Base-by-base conservation (phyloP, 345 rosid genomes). In the Camelina sativa region DNA sequence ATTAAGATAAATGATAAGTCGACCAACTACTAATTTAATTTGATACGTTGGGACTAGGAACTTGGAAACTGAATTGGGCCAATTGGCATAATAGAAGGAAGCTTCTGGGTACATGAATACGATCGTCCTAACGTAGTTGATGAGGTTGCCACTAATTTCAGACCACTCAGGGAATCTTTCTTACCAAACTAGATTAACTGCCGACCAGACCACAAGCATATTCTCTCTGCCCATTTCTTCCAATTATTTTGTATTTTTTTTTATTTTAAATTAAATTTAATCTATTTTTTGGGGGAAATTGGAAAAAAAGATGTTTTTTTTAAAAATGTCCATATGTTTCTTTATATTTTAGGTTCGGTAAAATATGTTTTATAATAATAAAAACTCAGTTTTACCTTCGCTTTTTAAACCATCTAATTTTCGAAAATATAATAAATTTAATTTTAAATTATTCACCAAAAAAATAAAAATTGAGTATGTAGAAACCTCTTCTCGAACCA, bases 131-230 rank as follows among this genome's bases (percentile, higher is more conserved):
- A 62, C 32, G 41, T 38, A 44, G 68, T 41, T 59, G 63, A 63
- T 34, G 37, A 34, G 68, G 67, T 11, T 47, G 58, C 69, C 76
- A 71, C 74, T 56, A 57, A 57, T 48, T 30, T 47, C 57, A 48
- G 22, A 65, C 77, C 48, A 72, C 50, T 50, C 10, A 6, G 8
- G 22, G 81, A 72, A 77, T 72, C 77, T 77, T 77, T 77, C 76
- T 65, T 58, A 77, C 80, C 80, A 71, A 72, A 77, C 80, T 65
- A 77, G 50, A 59, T 72, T 77, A 71, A 77, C 80, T 51, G 69
- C 76, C 80, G 73, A 77, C 80, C 73, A 71, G 73, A 71, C 76
- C 80, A 65, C 68, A 32, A 64, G 76, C 76, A 65, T 77, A 65
- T 59, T 65, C 76, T 58, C 67, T 71, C 68, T 58, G 73, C 62